Conservation (phyloP, 768 basidiomycete genomes). For the Boletus sp. region DNA sequence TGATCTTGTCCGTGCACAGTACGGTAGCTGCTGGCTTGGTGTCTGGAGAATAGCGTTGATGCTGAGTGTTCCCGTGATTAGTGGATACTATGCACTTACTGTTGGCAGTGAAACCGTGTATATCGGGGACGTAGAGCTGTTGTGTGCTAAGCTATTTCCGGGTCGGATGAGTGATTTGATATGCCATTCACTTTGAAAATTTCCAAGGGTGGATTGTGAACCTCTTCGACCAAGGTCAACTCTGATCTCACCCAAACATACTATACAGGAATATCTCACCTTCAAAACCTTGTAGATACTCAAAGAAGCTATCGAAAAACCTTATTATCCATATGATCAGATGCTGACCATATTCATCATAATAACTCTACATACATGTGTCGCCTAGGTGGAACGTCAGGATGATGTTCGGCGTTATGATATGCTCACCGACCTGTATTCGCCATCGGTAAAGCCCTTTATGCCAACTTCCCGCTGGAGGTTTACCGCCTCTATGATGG, state of each 20-base stretch:
- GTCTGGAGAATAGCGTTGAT: slow-evolving; percentile 5
- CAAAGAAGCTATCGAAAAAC: slow-evolving; percentile 32
- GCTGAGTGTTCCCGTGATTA: neutral
- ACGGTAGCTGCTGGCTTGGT: slow-evolving; percentile 21
- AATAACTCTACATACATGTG: slow-evolving; percentile 22
- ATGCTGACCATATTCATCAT: neutral
- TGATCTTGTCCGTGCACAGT: slow-evolving; percentile 55
- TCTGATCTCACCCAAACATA: neutral
- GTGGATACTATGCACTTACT: slow-evolving; percentile 7
- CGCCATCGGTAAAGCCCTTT: slow-evolving; percentile 43
- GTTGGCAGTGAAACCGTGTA: slow-evolving; percentile 20
- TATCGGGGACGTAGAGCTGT: slow-evolving; percentile 28
- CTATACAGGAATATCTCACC: slow-evolving; percentile 9
- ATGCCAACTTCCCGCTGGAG: slow-evolving; percentile 42
- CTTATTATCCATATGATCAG: slow-evolving; percentile 9
- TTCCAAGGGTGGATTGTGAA: slow-evolving; percentile 21
- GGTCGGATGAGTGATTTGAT: too few species aligned
- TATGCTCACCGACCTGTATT: slow-evolving; percentile 33
- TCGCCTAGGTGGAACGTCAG: slow-evolving; percentile 18
- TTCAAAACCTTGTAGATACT: slow-evolving; percentile 26
- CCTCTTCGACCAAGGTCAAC: slow-evolving; percentile 15
- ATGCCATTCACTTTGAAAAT: slow-evolving; percentile 23
- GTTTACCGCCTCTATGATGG: slow-evolving; percentile 36
- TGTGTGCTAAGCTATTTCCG: neutral
- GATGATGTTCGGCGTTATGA: neutral